A percentile compares a stretch with the other conserved stretches of the same genome.
Conservation (phyloP, 768 basidiomycete genomes). For the Candolleomyces eurysporus region DNA sequence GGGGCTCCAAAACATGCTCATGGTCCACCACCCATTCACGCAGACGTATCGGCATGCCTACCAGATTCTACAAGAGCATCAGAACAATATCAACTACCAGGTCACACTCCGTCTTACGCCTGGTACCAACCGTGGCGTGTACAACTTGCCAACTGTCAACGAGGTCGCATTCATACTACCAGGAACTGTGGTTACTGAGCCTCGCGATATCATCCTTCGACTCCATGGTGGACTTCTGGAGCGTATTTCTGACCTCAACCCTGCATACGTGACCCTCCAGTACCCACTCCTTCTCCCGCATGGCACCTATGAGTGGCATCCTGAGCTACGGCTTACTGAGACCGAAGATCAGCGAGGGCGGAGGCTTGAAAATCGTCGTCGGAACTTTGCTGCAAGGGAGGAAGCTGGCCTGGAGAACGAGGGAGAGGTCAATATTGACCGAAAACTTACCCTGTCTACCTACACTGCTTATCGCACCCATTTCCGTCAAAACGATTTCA, state of each 20-base stretch:
- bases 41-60: conserved; percentile 13
- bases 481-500: not conserved
- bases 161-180: no score
- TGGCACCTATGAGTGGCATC: conserved; percentile 36
- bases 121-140: conserved; percentile 25
- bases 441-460: conserved; percentile 25
- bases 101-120: conserved; percentile 12
- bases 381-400: not conserved
- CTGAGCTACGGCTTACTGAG: conserved; percentile 36
- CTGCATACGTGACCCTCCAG: conserved; percentile 35
- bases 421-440: not conserved
- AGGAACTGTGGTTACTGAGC: no score
- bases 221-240: conserved; percentile 18
- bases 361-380: conserved; percentile 9
- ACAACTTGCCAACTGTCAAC: no score
- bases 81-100: not conserved
- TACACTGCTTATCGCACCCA: no score
- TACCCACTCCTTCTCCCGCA: conserved; percentile 44
- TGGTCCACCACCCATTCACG: conserved; percentile 5
- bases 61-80: conserved; percentile 4
- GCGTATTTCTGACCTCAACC: conserved; percentile 31
- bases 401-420: conserved; percentile 7
- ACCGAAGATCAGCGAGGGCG: conserved; percentile 20
- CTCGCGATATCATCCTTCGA: conserved; percentile 14
- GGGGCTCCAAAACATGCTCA: conserved; percentile 13